Evolutionary conservation across 2,329 filamentous ascomycete species (phyloP).

Genomic region (Talaromyces piceae): DNA sequence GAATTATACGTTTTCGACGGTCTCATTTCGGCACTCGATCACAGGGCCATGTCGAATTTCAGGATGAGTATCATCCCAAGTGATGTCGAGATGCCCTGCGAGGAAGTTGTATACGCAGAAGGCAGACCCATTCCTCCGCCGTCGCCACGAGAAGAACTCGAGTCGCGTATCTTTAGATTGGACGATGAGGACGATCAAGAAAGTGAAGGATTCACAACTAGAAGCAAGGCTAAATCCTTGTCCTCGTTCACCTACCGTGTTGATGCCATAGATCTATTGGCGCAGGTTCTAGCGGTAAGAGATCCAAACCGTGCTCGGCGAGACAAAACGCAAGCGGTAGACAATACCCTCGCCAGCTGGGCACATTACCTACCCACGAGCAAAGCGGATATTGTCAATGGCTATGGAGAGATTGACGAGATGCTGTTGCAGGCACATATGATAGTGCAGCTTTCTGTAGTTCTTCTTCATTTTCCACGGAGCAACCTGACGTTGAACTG

Average conservation of each 20-base stretch:
- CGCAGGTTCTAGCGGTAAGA: slow-evolving; percentile 50
- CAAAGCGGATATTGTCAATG: slow-evolving; percentile 59
- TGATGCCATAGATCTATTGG: slow-evolving; percentile 64
- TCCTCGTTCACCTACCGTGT: slow-evolving; percentile 75
- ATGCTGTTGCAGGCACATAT: slow-evolving; percentile 17
- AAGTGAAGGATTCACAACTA: not conserved
- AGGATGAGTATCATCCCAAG: slow-evolving; percentile 58
- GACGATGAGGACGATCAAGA: not conserved
- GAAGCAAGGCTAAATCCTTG: not conserved
- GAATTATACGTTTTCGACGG: slow-evolving; percentile 66
- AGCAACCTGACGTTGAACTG: slow-evolving; percentile 40
- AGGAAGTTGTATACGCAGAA: slow-evolving; percentile 49
- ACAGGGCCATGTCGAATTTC: slow-evolving; percentile 33
- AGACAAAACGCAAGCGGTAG: slow-evolving; percentile 41
- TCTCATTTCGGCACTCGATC: slow-evolving; percentile 56
- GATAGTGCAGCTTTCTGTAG: slow-evolving; percentile 10
- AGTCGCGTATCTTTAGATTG: not conserved
- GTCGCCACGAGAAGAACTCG: slow-evolving; percentile 2
- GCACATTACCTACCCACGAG: slow-evolving; percentile 60
- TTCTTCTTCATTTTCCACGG: slow-evolving; percentile 6
- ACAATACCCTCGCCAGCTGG: slow-evolving; percentile 56
- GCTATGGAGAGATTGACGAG: slow-evolving; percentile 63
- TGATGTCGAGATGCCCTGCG: slow-evolving; percentile 64
- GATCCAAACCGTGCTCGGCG: slow-evolving; percentile 6
- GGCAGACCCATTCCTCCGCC: slow-evolving; percentile 25